Percentiles rank a stretch among this genome's conserved stretches.
Conservation (phyloP, 1,284 basidiomycete species). For the Kalmanozyma brasiliensis region DNA sequence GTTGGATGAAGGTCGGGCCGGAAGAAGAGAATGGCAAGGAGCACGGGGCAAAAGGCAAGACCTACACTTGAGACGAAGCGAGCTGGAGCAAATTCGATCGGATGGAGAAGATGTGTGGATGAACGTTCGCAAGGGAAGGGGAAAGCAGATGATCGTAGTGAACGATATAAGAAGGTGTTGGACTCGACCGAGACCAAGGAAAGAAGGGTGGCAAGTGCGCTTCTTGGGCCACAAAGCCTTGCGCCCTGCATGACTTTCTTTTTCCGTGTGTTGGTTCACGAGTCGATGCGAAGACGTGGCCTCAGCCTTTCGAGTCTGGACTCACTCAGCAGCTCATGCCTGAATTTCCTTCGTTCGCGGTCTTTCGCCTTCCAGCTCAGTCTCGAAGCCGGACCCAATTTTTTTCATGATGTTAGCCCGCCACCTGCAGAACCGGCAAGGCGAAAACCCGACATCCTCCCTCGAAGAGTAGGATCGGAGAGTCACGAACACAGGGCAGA, state of each 20-base stretch:
- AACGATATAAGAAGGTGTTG: slow-evolving; percentile 11
- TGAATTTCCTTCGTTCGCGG: slow-evolving; percentile 27
- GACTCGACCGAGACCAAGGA: not conserved
- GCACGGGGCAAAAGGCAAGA: not conserved
- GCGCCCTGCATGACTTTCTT: not conserved
- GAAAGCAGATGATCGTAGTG: not conserved
- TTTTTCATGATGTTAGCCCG: not conserved
- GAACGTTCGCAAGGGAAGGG: not conserved
- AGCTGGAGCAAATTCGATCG: not conserved
- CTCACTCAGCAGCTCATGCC: not conserved
- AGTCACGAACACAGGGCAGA: no score
- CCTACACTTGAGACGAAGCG: slow-evolving; percentile 2
- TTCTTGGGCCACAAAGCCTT: not conserved
- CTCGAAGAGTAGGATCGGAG: no score
- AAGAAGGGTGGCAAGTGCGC: slow-evolving; percentile 5
- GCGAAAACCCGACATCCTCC: not conserved
- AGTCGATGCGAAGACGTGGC: slow-evolving; percentile 8
- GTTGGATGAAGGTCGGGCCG: no score
- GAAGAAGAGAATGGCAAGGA: no score
- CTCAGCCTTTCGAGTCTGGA: not conserved
- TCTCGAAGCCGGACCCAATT: slow-evolving; percentile 8
- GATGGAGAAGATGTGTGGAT: not conserved
- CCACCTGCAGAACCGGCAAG: not conserved
- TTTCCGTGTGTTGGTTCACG: not conserved
- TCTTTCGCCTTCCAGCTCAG: slow-evolving; percentile 36